These are phyloP conservation scores for Taiozyma sp. DNA, from an alignment of 1,139 yeast genomes.

Conservation along the genomic window DNA sequence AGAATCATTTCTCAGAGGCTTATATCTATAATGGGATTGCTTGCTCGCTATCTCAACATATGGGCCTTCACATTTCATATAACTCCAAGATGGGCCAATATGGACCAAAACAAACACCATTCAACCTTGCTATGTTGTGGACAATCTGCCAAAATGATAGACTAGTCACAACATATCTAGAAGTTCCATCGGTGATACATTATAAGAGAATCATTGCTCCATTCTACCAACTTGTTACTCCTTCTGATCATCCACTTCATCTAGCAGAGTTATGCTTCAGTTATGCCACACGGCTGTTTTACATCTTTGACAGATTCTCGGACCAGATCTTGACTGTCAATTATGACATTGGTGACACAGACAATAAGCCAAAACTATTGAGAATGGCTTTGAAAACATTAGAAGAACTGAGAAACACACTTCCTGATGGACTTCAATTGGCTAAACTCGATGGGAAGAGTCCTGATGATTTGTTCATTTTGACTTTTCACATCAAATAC, in stretches of 20 bases:
- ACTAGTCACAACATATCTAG: background rate
- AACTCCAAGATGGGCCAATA: constrained; percentile 17
- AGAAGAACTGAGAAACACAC: constrained; percentile 7
- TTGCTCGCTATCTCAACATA: constrained; percentile 27
- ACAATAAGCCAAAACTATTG: constrained; percentile 18
- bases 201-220: constrained; percentile 25
- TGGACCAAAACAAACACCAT: constrained; percentile 25
- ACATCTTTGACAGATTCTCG: constrained; percentile 25
- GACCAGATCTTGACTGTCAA: constrained; percentile 27
- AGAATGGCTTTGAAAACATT: constrained; percentile 17
- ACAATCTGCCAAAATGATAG: constrained; percentile 24
- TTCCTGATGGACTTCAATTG: constrained; percentile 7
- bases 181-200: constrained; percentile 23
- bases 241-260: constrained; percentile 12
- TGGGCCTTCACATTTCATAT: constrained; percentile 28
- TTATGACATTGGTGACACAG: constrained; percentile 19
- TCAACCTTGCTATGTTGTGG: constrained; percentile 25
- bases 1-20: constrained; percentile 25
- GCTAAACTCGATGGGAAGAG: background rate
- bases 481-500: constrained; percentile 23
- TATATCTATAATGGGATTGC: constrained; percentile 25
- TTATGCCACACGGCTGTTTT: constrained; percentile 25
- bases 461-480: constrained; percentile 5
- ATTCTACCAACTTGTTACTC: constrained; percentile 21
- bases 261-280: constrained; percentile 22